phyloP scores from a whole-genome alignment of 345 rosid genomes.

The Salix brachista region DNA sequence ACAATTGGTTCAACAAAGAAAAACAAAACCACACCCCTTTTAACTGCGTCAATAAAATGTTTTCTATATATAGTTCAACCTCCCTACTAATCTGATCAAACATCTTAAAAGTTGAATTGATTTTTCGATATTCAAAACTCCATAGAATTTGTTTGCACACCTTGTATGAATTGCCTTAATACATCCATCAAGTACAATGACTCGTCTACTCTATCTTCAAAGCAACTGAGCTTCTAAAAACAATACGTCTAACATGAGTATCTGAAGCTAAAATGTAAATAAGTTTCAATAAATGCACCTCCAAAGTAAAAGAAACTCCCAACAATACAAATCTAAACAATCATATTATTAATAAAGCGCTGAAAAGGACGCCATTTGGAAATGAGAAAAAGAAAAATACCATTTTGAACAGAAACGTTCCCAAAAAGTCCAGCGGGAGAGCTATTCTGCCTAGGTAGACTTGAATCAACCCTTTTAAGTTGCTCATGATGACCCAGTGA shows the following conservation, averaged over 20 bases:
- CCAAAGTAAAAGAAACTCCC: background rate
- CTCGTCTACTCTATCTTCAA: background rate
- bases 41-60: background rate
- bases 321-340: constrained; percentile 1
- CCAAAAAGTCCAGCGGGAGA: constrained; percentile 75
- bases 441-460: constrained; percentile 67
- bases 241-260: background rate
- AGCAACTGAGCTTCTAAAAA: background rate
- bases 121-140: background rate
- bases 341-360: background rate
- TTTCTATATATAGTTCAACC: background rate
- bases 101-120: background rate
- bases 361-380: background rate
- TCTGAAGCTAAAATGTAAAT: background rate
- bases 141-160: background rate
- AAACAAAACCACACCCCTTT: background rate
- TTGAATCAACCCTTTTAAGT: constrained; percentile 41
- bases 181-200: background rate
- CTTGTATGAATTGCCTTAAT: background rate
- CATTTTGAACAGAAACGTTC: constrained; percentile 58
- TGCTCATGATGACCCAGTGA: constrained; percentile 35
- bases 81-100: background rate
- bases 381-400: constrained; percentile 37
- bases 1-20: background rate
- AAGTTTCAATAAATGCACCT: background rate